Evolutionary conservation across 257 asterid species (phyloP), one percentile per base, ranked within the genome.

Genomic region (Scutellaria galericulata): DNA sequence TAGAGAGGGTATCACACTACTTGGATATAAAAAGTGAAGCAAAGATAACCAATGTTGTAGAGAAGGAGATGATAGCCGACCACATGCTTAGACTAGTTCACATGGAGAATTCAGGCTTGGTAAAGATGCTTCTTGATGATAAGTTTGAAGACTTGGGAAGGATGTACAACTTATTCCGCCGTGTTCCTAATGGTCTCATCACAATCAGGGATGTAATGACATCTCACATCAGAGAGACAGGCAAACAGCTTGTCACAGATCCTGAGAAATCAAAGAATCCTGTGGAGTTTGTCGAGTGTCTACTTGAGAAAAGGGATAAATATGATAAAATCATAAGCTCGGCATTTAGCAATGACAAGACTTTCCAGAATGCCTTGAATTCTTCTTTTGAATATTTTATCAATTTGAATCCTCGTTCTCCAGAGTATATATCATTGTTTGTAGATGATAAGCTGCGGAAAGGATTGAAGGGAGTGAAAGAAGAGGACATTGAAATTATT

Each of bases 71-170:
- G 98, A 86, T 92, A 64, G 92, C 83, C 62, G 84, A 79, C 75
- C 97, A 92, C 81, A 88, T 92, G 96, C 84, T 74, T 51, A 83
- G 97, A 68, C 73, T 92, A 58, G 97, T 90, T 77, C 90, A 85
- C 77, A 92, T 92, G 96, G 98, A 92, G 74, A 85, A 89, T 55
- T 93, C 98, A 9, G 97, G 97, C 22, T 68, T 91, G 82, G 96
- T 93, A 6, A 81, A 80, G 62, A 91, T 93, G 97, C 88, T 93
- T 75, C 75, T 85, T 45, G 90, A 87, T 79, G 96, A 87, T 73
- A 85, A 88, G 66, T 77, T 80, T 48, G 94, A 91, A 20, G 96
- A 93, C 74, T 81, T 93, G 86, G 86, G 84, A 64, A 82, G 97
- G 70, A 93, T 91, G 94, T 93, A 91, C 73, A 82, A 27, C 82